These are phyloP conservation scores for Abelmoschus esculentus DNA, from an alignment of 345 rosid species.

Conservation along the genomic window DNA sequence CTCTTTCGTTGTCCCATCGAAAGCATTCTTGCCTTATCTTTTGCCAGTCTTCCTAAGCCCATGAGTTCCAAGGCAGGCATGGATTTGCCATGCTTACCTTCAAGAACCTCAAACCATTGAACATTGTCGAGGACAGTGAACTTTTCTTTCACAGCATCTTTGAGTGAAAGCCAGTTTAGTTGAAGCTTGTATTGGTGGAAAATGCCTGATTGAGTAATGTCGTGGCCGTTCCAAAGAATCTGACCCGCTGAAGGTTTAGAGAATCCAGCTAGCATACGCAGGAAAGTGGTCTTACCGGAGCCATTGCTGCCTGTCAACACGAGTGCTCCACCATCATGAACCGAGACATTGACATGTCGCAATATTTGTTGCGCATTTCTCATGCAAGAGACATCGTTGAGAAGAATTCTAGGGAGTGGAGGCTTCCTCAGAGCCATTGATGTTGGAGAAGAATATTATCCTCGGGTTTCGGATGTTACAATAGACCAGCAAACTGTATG, in stretches of 20 bases:
- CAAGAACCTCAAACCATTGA: conserved; percentile 80
- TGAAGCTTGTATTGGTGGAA: conserved; percentile 92
- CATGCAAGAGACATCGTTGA: conserved; percentile 88
- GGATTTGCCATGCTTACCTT: conserved; percentile 65
- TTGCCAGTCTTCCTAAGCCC: conserved; percentile 77
- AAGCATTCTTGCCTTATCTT: conserved; percentile 69
- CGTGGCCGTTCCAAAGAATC: conserved; percentile 89
- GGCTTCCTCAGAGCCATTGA: conserved; percentile 42
- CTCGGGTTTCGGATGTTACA: background rate
- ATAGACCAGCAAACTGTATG: background rate
- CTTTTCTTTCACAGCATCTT: conserved; percentile 66
- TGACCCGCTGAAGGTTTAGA: conserved; percentile 75
- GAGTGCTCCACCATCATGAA: conserved; percentile 82
- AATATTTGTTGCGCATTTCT: conserved; percentile 83
- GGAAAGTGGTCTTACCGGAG: conserved; percentile 72
- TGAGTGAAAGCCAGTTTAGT: conserved; percentile 83
- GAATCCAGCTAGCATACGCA: conserved; percentile 85
- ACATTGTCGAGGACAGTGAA: conserved; percentile 69
- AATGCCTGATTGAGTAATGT: conserved; percentile 59
- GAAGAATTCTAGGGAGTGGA: conserved; percentile 63
- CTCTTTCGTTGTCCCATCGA: conserved; percentile 93
- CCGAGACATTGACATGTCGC: conserved; percentile 59
- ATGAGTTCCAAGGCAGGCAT: conserved; percentile 72
- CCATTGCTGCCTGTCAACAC: conserved; percentile 74
- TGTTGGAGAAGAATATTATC: background rate